Evolutionary conservation across 2,329 filamentous ascomycete species (phyloP).

Genomic region (Trichophyton schoenleinii): DNA sequence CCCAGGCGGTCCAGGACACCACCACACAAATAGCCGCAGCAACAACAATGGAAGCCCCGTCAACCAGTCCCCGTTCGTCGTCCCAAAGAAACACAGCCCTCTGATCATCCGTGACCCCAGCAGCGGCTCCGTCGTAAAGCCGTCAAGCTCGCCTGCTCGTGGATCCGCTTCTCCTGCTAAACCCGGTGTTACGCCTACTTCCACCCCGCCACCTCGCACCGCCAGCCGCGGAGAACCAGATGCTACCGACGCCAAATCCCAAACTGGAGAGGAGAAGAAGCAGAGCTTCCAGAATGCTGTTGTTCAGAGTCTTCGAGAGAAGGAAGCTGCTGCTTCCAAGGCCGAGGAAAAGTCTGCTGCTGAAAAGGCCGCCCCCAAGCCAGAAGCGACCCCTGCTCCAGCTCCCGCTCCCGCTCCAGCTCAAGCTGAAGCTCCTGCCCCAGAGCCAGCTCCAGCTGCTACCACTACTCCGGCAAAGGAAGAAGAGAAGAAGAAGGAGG

Average conservation of each 20-base stretch:
- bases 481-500: constrained; percentile 21
- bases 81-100: constrained; percentile 56
- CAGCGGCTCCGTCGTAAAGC: constrained; percentile 66
- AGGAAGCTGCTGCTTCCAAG: constrained; percentile 16
- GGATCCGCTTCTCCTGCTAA: constrained; percentile 46
- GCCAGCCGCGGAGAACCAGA: constrained; percentile 52
- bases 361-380: constrained; percentile 7
- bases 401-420: constrained; percentile 3
- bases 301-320: constrained; percentile 34
- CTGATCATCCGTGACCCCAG: constrained; percentile 75
- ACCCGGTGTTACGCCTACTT: constrained; percentile 46
- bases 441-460: constrained; percentile 12
- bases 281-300: constrained; percentile 54
- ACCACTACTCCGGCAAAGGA: constrained; percentile 13
- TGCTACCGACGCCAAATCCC: constrained; percentile 54
- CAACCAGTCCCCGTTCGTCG: constrained; percentile 48
- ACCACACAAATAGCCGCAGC: constrained; percentile 40
- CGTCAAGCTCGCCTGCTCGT: constrained; percentile 48
- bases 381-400: constrained; percentile 5
- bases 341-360: constrained; percentile 20
- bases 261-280: constrained; percentile 70
- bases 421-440: neutral
- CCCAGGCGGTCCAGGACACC: constrained; percentile 35
- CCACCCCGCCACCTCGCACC: constrained; percentile 68
- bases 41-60: constrained; percentile 45